phyloP scores from a whole-genome alignment of 192 early-diverging fungal genomes.

The Cladochytrium replicatum region DNA sequence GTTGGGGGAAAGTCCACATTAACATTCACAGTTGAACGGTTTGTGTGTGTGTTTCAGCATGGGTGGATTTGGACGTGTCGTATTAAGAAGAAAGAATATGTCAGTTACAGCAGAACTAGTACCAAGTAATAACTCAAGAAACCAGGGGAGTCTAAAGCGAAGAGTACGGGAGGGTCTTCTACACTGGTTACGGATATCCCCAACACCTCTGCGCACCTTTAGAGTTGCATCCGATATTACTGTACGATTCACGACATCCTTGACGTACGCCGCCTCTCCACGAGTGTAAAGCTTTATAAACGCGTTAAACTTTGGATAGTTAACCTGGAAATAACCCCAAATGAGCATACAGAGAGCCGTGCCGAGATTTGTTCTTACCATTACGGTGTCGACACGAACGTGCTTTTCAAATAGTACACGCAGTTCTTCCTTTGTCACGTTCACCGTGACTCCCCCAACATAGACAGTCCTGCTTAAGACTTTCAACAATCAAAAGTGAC shows the following conservation, averaged over 20 bases:
- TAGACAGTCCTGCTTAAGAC: slow-evolving; percentile 43
- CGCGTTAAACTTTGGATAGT: slow-evolving; percentile 36
- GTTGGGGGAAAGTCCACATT: too few species aligned
- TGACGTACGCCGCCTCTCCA: slow-evolving; percentile 33
- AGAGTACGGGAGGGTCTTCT: neutral
- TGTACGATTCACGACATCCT: slow-evolving; percentile 19
- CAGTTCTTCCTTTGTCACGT: slow-evolving; percentile 28
- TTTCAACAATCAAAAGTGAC: slow-evolving; percentile 13
- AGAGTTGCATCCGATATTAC: slow-evolving; percentile 18
- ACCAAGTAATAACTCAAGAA: neutral
- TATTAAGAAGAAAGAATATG: too few species aligned
- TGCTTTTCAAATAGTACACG: slow-evolving; percentile 26
- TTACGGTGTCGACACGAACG: slow-evolving; percentile 38
- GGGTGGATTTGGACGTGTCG: too few species aligned
- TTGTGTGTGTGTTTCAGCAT: too few species aligned
- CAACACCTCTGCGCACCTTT: slow-evolving; percentile 16
- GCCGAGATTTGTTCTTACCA: slow-evolving; percentile 11
- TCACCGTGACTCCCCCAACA: slow-evolving; percentile 27
- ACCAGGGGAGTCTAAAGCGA: neutral
- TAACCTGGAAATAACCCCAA: slow-evolving; percentile 21
- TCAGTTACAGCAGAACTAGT: too few species aligned
- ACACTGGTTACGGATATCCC: neutral
- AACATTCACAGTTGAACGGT: too few species aligned
- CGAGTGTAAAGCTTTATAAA: slow-evolving; percentile 43
- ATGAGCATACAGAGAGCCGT: neutral